These are phyloP conservation scores for Dioscorea alata DNA, from an alignment of 106 monocot species.

Conservation along the genomic window DNA sequence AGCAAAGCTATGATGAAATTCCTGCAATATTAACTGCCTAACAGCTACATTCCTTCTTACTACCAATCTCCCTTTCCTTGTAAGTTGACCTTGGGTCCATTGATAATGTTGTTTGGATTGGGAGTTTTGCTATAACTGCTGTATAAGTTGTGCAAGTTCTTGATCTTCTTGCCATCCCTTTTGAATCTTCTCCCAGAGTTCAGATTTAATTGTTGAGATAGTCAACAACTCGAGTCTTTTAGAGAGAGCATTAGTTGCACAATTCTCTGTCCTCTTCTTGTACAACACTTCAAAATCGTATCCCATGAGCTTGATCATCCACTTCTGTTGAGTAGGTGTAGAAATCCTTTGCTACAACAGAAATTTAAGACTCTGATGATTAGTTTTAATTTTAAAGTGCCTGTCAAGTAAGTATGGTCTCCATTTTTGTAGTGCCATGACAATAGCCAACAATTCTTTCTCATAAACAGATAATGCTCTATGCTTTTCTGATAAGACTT, in stretches of 20 bases:
- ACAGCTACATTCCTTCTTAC: neutral
- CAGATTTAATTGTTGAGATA: too few species aligned
- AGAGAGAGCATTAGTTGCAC: neutral
- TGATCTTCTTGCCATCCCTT: too few species aligned
- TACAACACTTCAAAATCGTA: constrained; percentile 3
- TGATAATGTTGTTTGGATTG: too few species aligned
- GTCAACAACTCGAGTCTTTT: too few species aligned
- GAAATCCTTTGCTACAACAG: neutral
- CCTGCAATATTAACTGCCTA: neutral
- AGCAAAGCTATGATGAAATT: neutral
- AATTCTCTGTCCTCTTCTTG: neutral
- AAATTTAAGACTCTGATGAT: constrained; percentile 5
- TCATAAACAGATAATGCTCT: neutral
- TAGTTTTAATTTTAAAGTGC: neutral
- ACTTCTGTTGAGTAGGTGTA: constrained; percentile 5
- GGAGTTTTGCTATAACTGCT: too few species aligned
- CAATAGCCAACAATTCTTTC: constrained; percentile 8
- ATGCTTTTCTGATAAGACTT: neutral
- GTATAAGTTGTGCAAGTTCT: neutral
- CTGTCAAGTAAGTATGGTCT: constrained; percentile 5
- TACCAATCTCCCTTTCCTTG: neutral
- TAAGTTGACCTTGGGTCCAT: neutral
- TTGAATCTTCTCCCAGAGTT: too few species aligned
- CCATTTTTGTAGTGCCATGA: constrained; percentile 9
- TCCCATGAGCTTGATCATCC: constrained; percentile 6